Percentiles rank a stretch among this genome's conserved stretches.
Evolutionary conservation across 169 alveolate genomes (phyloP).

Genomic region (Plasmodium inui): DNA sequence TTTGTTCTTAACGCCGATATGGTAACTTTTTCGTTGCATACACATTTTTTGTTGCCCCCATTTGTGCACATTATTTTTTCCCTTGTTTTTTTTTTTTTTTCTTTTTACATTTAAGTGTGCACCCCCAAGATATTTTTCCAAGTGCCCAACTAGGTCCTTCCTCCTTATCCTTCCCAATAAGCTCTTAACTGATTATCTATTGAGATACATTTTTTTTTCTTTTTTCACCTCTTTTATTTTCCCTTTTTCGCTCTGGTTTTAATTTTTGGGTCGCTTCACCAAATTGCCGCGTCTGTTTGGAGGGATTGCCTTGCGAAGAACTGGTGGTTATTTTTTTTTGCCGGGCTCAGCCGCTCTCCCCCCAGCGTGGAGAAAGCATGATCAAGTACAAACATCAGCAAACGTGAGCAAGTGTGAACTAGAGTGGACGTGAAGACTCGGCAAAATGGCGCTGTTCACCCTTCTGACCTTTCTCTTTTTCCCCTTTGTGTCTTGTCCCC

Average conservation of each 20-base stretch:
- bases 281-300: neutral
- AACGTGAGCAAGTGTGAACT: neutral
- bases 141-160: neutral
- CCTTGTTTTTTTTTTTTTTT: neutral
- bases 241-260: neutral
- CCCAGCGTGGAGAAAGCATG: neutral
- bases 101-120: neutral
- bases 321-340: neutral
- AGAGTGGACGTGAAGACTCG: slow-evolving; percentile 3
- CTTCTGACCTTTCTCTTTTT: slow-evolving; percentile 3
- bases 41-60: neutral
- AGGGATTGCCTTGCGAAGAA: neutral
- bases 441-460: slow-evolving; percentile 22
- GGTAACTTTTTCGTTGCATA: neutral
- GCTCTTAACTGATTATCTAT: neutral
- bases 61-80: neutral
- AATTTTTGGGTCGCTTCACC: neutral
- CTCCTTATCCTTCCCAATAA: neutral
- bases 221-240: neutral
- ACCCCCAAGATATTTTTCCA: neutral
- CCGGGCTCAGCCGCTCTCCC: neutral
- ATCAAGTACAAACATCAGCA: neutral
- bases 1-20: neutral
- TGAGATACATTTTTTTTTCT: neutral
- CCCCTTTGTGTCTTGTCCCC: slow-evolving; percentile 1